Conservation (phyloP, 2,329 filamentous ascomycete species). For the Fusarium anguioides region DNA sequence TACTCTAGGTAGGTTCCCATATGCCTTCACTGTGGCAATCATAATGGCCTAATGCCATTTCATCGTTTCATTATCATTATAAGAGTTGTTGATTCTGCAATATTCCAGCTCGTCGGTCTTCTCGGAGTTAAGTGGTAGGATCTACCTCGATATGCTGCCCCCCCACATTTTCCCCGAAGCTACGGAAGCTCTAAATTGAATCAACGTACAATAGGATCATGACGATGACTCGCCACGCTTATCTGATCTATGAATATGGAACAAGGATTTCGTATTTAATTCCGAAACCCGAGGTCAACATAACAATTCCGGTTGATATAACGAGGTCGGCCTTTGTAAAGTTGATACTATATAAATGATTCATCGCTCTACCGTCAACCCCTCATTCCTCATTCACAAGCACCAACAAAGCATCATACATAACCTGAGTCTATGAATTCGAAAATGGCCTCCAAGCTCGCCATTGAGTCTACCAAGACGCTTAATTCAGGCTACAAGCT, state of each 20-base stretch:
- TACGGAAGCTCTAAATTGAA: background rate
- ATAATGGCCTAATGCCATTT: too few relatives aligned
- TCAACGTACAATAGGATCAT: background rate
- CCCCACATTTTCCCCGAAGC: background rate
- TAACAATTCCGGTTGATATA: background rate
- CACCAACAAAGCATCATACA: background rate
- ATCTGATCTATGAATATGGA: background rate
- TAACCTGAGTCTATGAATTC: slow-evolving; percentile 24
- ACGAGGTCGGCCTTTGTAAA: background rate
- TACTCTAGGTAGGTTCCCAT: background rate
- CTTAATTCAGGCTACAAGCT: slow-evolving; percentile 66
- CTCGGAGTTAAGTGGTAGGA: background rate
- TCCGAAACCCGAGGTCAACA: slow-evolving; percentile 2
- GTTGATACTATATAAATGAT: slow-evolving; percentile 9
- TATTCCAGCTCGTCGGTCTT: background rate
- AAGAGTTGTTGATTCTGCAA: background rate
- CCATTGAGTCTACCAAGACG: slow-evolving; percentile 61
- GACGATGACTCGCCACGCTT: background rate
- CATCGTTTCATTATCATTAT: too few relatives aligned
- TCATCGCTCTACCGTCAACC: slow-evolving; percentile 5
- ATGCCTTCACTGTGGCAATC: background rate
- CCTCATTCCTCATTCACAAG: slow-evolving; percentile 13
- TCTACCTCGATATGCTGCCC: background rate
- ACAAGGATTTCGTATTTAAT: background rate
- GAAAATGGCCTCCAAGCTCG: slow-evolving; percentile 60